Conservation (phyloP, 371 early-diverging fungal species). For the Mortierella sp. region DNA sequence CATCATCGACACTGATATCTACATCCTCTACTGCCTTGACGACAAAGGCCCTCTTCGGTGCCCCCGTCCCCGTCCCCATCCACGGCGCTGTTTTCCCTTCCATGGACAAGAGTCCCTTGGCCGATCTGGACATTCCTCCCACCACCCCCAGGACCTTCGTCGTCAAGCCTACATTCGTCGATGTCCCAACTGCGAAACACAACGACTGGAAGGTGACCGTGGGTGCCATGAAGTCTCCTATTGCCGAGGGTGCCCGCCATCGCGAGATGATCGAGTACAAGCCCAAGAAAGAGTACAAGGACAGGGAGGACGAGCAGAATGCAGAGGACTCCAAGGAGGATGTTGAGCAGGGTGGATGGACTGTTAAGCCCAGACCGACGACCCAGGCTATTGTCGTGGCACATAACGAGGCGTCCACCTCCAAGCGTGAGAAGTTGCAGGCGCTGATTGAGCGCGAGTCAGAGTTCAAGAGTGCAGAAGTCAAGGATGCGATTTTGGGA, state of each 20-base stretch:
- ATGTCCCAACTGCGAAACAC: slow-evolving; percentile 25
- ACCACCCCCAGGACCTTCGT: not conserved
- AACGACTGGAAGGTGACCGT: slow-evolving; percentile 41
- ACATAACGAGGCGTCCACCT: slow-evolving; percentile 65
- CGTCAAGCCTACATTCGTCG: slow-evolving; percentile 22
- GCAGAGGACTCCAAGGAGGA: slow-evolving; percentile 27
- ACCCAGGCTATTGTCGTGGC: slow-evolving; percentile 64
- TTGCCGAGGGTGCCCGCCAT: slow-evolving; percentile 38
- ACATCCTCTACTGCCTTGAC: not conserved
- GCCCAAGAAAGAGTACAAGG: slow-evolving; percentile 51
- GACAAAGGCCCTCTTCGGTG: slow-evolving; percentile 35
- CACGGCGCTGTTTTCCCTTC: not conserved
- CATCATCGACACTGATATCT: slow-evolving; percentile 11
- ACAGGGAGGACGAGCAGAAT: slow-evolving; percentile 33
- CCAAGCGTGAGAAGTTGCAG: slow-evolving; percentile 68
- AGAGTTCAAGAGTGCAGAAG: slow-evolving; percentile 61
- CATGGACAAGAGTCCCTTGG: slow-evolving; percentile 39
- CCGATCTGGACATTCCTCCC: slow-evolving; percentile 31
- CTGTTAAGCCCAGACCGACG: slow-evolving; percentile 54
- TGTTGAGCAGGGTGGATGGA: slow-evolving; percentile 59
- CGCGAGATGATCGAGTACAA: slow-evolving; percentile 25
- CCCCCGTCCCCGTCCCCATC: slow-evolving; percentile 14
- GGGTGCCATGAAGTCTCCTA: slow-evolving; percentile 34
- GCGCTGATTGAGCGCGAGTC: slow-evolving; percentile 65
- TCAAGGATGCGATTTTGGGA: slow-evolving; percentile 60